Conservation (phyloP, 2,329 filamentous ascomycete species). For the Cladosporium halotolerans region DNA sequence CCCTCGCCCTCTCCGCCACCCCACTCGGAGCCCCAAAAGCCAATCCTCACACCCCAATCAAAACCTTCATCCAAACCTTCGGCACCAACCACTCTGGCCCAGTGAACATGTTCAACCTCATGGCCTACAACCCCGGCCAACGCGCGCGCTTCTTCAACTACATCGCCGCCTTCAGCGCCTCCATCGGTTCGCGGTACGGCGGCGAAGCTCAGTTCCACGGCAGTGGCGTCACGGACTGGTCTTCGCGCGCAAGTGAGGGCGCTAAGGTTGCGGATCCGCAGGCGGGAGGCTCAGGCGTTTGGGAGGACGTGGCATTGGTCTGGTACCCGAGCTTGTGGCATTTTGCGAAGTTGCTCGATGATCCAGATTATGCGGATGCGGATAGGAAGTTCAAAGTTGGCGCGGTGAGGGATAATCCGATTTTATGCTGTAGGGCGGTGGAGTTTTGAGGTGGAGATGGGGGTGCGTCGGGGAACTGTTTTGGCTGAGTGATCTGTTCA, state of each 20-base stretch:
- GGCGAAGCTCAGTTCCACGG: constrained; percentile 14
- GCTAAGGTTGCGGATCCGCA: constrained; percentile 11
- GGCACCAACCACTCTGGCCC: constrained; percentile 13
- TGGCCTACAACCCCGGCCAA: constrained; percentile 15
- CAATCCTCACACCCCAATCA: constrained; percentile 7
- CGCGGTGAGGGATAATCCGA: constrained; percentile 19
- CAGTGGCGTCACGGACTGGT: constrained; percentile 12
- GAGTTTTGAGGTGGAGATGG: constrained; percentile 3
- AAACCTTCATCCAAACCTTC: constrained; percentile 17
- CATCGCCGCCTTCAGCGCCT: constrained; percentile 15
- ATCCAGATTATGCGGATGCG: constrained; percentile 19
- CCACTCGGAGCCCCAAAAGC: constrained; percentile 9
- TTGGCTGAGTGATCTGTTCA: background rate
- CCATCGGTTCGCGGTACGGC: constrained; percentile 16
- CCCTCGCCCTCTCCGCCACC: constrained; percentile 13
- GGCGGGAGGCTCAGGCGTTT: constrained; percentile 9
- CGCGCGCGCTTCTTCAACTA: constrained; percentile 17
- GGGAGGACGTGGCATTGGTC: constrained; percentile 18
- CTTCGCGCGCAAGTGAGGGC: constrained; percentile 7
- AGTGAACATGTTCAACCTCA: constrained; percentile 20
- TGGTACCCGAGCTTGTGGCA: constrained; percentile 22
- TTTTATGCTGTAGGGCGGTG: constrained; percentile 19
- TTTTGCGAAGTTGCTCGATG: constrained; percentile 21
- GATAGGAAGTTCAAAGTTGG: constrained; percentile 21
- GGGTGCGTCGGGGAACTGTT: background rate